These are phyloP conservation scores for Neurospora sp. DNA, from an alignment of 2,329 filamentous ascomycete genomes.

Conservation along the genomic window DNA sequence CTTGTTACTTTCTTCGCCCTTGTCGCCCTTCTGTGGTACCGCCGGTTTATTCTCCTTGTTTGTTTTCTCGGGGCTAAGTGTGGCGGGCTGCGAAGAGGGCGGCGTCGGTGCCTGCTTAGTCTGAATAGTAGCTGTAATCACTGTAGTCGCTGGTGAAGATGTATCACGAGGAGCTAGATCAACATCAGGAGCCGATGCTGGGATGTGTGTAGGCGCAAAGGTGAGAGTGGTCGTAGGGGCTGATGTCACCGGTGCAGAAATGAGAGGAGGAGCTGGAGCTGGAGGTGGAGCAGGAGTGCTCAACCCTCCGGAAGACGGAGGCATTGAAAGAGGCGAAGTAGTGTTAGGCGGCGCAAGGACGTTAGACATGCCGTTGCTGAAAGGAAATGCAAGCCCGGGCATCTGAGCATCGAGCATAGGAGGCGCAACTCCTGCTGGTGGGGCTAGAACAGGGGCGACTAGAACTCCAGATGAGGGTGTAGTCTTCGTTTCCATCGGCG, in stretches of 20 bases:
- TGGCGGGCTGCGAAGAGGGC: background rate
- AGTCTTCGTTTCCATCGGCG: conserved; percentile 11
- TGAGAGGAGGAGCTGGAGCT: background rate
- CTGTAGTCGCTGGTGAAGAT: background rate
- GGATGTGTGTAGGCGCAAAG: background rate
- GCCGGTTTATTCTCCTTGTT: background rate
- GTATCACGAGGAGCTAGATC: background rate
- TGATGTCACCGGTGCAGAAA: background rate
- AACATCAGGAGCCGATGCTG: background rate
- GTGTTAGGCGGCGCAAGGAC: conserved; percentile 20
- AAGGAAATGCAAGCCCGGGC: conserved; percentile 17
- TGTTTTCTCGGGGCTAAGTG: background rate
- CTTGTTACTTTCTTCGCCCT: background rate
- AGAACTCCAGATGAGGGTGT: conserved; percentile 14
- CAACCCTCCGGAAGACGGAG: conserved; percentile 3
- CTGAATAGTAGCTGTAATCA: background rate
- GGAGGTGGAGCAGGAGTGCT: background rate
- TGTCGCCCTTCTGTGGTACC: background rate
- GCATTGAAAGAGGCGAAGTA: conserved; percentile 16
- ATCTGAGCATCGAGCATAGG: conserved; percentile 18
- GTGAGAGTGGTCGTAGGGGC: background rate
- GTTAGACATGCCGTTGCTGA: conserved; percentile 14
- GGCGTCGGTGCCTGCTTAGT: background rate
- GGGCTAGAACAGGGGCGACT: conserved; percentile 20
- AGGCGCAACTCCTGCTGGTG: conserved; percentile 16